Evolutionary conservation across 768 basidiomycete genomes (phyloP).

Genomic region (Phaeotremella fagi): DNA sequence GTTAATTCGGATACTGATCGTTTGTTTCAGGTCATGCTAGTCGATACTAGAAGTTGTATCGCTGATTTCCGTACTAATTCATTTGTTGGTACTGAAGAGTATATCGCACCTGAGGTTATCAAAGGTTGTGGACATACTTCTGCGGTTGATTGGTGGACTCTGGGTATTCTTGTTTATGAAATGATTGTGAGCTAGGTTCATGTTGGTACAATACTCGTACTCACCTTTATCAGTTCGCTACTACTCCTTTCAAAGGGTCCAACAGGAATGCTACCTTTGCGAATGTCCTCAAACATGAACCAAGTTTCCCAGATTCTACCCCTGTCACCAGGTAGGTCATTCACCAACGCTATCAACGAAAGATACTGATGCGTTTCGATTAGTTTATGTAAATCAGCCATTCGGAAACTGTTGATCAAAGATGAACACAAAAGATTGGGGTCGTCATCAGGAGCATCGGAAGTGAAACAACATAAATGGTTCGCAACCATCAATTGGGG

Average conservation of each 20-base stretch:
- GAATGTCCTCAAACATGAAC: conserved; percentile 83
- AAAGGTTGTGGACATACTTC: conserved; percentile 93
- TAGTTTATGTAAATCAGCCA: conserved; percentile 82
- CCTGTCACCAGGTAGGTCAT: conserved; percentile 65
- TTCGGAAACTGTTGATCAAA: conserved; percentile 84
- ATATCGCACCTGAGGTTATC: conserved; percentile 98
- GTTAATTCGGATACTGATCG: conserved; percentile 3
- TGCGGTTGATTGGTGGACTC: conserved; percentile 99
- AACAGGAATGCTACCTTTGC: conserved; percentile 92
- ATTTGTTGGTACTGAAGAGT: conserved; percentile 99
- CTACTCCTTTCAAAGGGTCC: conserved; percentile 96
- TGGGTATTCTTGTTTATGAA: conserved; percentile 97
- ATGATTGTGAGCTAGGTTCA: conserved; percentile 54
- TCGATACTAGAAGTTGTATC: conserved; percentile 96
- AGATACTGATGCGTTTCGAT: no score
- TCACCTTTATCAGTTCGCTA: conserved; percentile 73
- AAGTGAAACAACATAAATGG: conserved; percentile 99
- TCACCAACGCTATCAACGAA: not conserved
- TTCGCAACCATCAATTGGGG: conserved; percentile 97
- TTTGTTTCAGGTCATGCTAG: conserved; percentile 67
- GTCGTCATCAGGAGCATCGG: conserved; percentile 89
- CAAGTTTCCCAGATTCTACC: conserved; percentile 78
- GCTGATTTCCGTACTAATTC: conserved; percentile 97
- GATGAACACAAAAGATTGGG: conserved; percentile 82
- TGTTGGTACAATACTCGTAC: not conserved